Evolutionary conservation across 805 yeast genomes (phyloP).

Genomic region (Debaryomyces hansenii): DNA sequence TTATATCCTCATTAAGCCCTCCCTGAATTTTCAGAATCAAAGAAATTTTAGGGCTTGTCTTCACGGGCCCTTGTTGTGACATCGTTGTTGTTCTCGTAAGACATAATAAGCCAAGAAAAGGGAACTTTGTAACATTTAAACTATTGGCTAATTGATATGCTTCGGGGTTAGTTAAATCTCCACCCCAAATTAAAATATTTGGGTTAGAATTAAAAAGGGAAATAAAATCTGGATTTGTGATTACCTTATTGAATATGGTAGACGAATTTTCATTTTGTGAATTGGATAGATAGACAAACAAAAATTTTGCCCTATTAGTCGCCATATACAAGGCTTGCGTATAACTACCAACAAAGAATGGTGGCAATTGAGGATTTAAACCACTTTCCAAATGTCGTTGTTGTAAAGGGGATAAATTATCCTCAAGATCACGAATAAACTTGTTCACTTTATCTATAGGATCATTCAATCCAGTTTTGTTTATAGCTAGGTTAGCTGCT

Average conservation of each 20-base stretch:
- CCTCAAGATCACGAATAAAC: conserved; percentile 54
- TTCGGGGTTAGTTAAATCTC: conserved; percentile 78
- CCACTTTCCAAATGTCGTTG: conserved; percentile 5
- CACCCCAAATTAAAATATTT: conserved; percentile 79
- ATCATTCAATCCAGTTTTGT: conserved; percentile 29
- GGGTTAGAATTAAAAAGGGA: conserved; percentile 37
- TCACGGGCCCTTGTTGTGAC: conserved; percentile 56
- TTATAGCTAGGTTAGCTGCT: conserved; percentile 4
- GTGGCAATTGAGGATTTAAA: conserved; percentile 27
- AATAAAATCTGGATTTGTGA: conserved; percentile 52
- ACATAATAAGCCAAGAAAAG: conserved; percentile 78
- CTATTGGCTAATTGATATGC: conserved; percentile 80
- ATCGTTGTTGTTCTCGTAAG: conserved; percentile 56
- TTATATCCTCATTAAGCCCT: conserved; percentile 42
- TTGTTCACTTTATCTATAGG: conserved; percentile 55
- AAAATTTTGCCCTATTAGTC: conserved; percentile 67
- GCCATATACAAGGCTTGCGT: conserved; percentile 74
- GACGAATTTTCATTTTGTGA: conserved; percentile 65
- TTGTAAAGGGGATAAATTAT: conserved; percentile 30
- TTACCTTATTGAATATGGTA: conserved; percentile 51
- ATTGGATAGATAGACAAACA: conserved; percentile 72
- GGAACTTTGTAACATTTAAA: conserved; percentile 69
- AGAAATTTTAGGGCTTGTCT: conserved; percentile 56
- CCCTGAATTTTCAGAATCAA: conserved; percentile 68
- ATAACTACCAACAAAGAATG: conserved; percentile 73